Evolutionary conservation across 2,329 filamentous ascomycete species (phyloP).

Genomic region (Sporothrix luriei): DNA sequence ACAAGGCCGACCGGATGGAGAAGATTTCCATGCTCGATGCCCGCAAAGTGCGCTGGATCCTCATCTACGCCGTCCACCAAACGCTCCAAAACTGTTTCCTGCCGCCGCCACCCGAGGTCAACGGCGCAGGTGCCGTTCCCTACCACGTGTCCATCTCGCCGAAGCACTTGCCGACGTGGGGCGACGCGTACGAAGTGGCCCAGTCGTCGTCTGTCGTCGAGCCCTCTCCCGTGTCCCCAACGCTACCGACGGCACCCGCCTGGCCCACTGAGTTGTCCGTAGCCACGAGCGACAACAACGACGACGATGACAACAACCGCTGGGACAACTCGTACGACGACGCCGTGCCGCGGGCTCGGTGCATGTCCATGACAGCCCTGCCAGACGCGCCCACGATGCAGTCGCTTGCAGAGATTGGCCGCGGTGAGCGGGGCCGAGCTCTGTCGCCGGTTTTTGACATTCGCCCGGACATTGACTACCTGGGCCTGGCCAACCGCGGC

Average conservation of each 20-base stretch:
- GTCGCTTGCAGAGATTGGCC: not conserved
- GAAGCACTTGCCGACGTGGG: slow-evolving; percentile 52
- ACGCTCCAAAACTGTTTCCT: slow-evolving; percentile 67
- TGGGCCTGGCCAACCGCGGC: slow-evolving; percentile 48
- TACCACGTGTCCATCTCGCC: slow-evolving; percentile 59
- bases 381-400: not conserved
- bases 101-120: slow-evolving; percentile 60
- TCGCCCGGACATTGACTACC: slow-evolving; percentile 60
- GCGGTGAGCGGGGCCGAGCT: not conserved
- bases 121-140: slow-evolving; percentile 55
- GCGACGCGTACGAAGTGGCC: not conserved
- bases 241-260: not conserved
- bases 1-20: slow-evolving; percentile 58
- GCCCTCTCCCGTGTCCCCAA: not conserved
- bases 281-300: not conserved
- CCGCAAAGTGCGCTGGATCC: slow-evolving; percentile 75
- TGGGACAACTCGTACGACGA: not conserved
- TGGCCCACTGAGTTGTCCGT: not conserved
- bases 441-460: slow-evolving; percentile 45
- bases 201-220: too few relatives aligned
- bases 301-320: not conserved
- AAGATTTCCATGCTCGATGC: slow-evolving; percentile 66
- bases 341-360: not conserved
- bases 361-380: slow-evolving; percentile 32
- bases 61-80: slow-evolving; percentile 74